A percentile compares a stretch with the other conserved stretches of the same genome.
Evolutionary conservation across 1,284 basidiomycete genomes (phyloP).

Genomic region (Sphaerobolus stellatus): DNA sequence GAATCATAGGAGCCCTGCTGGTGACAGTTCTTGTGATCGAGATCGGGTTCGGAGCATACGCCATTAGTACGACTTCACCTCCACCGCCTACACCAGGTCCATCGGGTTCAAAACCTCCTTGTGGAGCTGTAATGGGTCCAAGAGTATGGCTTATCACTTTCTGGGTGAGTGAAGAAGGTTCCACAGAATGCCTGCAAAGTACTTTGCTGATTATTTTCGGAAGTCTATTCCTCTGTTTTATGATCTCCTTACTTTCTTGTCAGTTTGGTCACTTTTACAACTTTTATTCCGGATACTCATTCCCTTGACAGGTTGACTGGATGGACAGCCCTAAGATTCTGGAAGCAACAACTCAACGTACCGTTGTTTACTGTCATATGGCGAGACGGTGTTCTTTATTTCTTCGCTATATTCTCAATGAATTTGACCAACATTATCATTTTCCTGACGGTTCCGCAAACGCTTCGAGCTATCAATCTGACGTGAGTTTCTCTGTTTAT

Average conservation of each 20-base stretch:
- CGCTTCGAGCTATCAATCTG: background rate
- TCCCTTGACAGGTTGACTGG: background rate
- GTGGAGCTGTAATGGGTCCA: background rate
- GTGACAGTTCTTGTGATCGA: background rate
- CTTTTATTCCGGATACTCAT: background rate
- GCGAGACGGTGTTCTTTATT: constrained; percentile 1
- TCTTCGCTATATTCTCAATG: constrained; percentile 3
- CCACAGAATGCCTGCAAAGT: background rate
- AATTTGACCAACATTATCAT: constrained; percentile 1
- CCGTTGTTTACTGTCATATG: constrained; percentile 3
- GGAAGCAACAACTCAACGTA: background rate
- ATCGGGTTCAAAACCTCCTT: background rate
- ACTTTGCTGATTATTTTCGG: background rate
- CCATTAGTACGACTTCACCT: background rate
- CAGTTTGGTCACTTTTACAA: background rate
- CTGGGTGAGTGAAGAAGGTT: background rate
- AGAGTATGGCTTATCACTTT: background rate
- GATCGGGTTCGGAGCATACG: background rate
- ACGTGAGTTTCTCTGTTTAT: background rate
- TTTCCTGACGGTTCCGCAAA: background rate
- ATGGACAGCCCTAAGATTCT: background rate
- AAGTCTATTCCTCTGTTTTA: constrained; percentile 1
- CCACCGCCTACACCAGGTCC: background rate
- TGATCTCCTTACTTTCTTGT: background rate
- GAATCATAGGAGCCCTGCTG: background rate